Evolutionary conservation across 352 stramenopile species (phyloP), one percentile per base, ranked within the genome.

Genomic region (Phytophthora citrophthora): DNA sequence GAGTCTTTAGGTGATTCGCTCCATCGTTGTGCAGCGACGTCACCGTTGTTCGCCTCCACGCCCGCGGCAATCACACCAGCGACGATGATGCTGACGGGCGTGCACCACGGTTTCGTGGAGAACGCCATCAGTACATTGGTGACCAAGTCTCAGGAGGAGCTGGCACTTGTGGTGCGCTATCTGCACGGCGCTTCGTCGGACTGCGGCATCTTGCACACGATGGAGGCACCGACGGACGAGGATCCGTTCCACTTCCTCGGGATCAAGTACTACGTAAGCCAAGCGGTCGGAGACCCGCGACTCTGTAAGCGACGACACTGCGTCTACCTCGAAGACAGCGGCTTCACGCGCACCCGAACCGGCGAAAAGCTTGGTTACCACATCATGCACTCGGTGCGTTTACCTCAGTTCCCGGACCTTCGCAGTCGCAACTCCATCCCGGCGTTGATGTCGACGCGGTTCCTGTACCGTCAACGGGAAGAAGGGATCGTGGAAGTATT

Each of bases 201-300:
- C 50, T 74, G 72, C 59, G 63, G 59, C 15, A 73, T 84, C 50
- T 43, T 84, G 11, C 45, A 68, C 40, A 49, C 74, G 8, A 65
- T 84, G 29, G 72, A 81, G 52, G 16, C 65, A 0, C 75, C 75
- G 10, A 80, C 61, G 7, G 40, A 65, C 0, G 52, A 53, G 0
- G 70, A 84, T 23, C 76, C 72, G 13, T 81, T 81, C 47, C 72
- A 76, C 23, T 84, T 84, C 59, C 54, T 84, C 12, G 76, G 76
- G 6, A 70, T 84, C 67, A 84, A 84, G 46, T 84, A 64, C 70
- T 70, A 81, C 41, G 72, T 81, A 16, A 81, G 70, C 24, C 69
- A 75, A 38, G 52, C 68, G 12, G 59, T 74, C 1, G 65, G 54
- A 6, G 55, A 77, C 49, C 46, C 57, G 11, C 39, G 47, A 32